Conservation (phyloP, 257 asterid genomes). For the Plectranthus barbatus region DNA sequence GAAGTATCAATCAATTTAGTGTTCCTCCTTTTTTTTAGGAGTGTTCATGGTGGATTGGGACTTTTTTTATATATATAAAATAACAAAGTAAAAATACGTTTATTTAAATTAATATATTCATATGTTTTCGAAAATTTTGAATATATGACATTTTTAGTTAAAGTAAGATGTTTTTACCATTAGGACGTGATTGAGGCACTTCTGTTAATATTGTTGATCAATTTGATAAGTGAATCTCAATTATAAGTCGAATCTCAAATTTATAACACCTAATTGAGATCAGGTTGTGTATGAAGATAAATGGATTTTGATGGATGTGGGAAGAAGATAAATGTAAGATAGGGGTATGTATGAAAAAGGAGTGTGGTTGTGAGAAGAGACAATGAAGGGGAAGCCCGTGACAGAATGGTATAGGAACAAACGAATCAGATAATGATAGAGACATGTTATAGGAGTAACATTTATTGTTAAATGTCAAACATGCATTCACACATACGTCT, state of each 20-base stretch:
- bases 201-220: too few relatives aligned
- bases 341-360: neutral
- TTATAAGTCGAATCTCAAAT: too few relatives aligned
- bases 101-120: too few relatives aligned
- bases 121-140: too few relatives aligned
- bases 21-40: too few relatives aligned
- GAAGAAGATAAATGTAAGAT: neutral
- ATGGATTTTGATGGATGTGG: neutral
- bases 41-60: neutral
- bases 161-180: too few relatives aligned
- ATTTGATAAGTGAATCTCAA: too few relatives aligned
- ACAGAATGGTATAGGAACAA: conserved; percentile 2
- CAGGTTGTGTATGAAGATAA: neutral
- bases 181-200: too few relatives aligned
- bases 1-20: too few relatives aligned
- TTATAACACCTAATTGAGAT: neutral
- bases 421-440: neutral
- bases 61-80: too few relatives aligned
- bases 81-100: too few relatives aligned
- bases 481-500: neutral
- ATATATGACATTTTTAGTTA: too few relatives aligned
- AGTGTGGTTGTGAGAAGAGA: neutral
- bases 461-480: neutral
- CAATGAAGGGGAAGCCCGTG: conserved; percentile 7
- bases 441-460: neutral